A percentile compares a stretch with the other conserved stretches of the same genome.
These are phyloP conservation scores for Dorcoceras hygrometricum DNA, from an alignment of 257 asterid species.

Conservation along the genomic window DNA sequence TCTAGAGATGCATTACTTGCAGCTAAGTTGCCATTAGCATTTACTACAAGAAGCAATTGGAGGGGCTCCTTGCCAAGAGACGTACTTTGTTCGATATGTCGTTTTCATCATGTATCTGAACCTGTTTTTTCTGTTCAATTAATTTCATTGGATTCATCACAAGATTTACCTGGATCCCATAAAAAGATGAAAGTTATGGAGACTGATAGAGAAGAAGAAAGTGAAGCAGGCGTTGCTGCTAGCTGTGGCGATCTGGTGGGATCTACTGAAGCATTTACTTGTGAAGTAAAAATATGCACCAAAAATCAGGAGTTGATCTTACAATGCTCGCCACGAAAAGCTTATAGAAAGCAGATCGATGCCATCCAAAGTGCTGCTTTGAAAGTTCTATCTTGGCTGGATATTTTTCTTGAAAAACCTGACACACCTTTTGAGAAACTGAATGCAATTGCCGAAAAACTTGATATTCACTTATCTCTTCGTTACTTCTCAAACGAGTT, in stretches of 20 bases:
- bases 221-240: conserved; percentile 29
- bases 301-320: conserved; percentile 59
- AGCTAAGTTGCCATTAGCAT: conserved; percentile 69
- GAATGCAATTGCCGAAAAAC: conserved; percentile 45
- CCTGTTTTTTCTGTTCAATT: conserved; percentile 56
- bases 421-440: conserved; percentile 44
- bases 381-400: conserved; percentile 74
- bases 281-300: conserved; percentile 58
- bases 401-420: conserved; percentile 44
- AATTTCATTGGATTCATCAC: conserved; percentile 29
- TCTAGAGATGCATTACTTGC: conserved; percentile 80
- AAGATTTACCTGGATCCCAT: conserved; percentile 47
- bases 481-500: conserved; percentile 47
- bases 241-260: conserved; percentile 28
- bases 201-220: conserved; percentile 35
- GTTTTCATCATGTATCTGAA: conserved; percentile 70
- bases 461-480: conserved; percentile 50
- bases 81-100: conserved; percentile 71
- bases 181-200: conserved; percentile 53
- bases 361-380: conserved; percentile 66
- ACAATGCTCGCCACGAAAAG: conserved; percentile 61
- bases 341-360: conserved; percentile 63
- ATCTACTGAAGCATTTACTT: conserved; percentile 42
- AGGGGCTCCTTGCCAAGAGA: conserved; percentile 84
- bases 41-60: conserved; percentile 71